Base-by-base conservation (phyloP, 202 grass and related monocot species). In the Schoenoplectus tabernaemontani region DNA sequence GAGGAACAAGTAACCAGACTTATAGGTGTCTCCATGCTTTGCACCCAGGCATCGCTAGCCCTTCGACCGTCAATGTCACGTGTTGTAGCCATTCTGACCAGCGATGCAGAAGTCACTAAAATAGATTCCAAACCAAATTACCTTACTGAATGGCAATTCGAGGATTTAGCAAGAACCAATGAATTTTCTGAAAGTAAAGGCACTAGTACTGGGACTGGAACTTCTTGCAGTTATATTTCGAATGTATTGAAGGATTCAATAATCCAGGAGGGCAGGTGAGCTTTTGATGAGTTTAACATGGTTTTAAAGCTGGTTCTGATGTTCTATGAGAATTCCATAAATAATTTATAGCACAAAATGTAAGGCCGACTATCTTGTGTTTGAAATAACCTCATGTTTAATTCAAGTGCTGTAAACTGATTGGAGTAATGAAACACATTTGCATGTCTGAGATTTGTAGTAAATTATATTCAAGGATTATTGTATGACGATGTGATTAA, bases 121-220 rank as follows among this genome's bases (percentile, higher is more conserved):
- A 78, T 90, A 48, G 60, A 78, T 77, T 77, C 88, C 17, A 93
- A 81, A 72, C 94, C 94, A 9, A 88, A 89, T 67, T 97, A 97
- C 82, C 71, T 97, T 59, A 90, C 94, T 1, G 94, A 91, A 24
- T 97, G 89, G 89, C 85, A 93, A 76, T 88, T 90, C 78, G 95
- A 83, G 74, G 91, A 83, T 63, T 38, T 81, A 22, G 80, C 67
- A 50, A 87, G 53, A 9, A 78, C 66, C 41, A 47, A 34, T 34
- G 87, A 83, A 17, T 71, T 69, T 23, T 89, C 84, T 7, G 82
- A 47, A 34, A 59, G 81, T 28, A 64, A 64, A 19, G 23, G 9
- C 51, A 50, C 78, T 16, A 13, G 59, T 19, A 28, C 28, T 28
- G 22, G 28, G 4, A 19, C 38, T 16, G 57, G 0, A 6, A 79